These are phyloP conservation scores for Cornus florida DNA, from an alignment of 148 eudicot species.

Conservation along the genomic window DNA sequence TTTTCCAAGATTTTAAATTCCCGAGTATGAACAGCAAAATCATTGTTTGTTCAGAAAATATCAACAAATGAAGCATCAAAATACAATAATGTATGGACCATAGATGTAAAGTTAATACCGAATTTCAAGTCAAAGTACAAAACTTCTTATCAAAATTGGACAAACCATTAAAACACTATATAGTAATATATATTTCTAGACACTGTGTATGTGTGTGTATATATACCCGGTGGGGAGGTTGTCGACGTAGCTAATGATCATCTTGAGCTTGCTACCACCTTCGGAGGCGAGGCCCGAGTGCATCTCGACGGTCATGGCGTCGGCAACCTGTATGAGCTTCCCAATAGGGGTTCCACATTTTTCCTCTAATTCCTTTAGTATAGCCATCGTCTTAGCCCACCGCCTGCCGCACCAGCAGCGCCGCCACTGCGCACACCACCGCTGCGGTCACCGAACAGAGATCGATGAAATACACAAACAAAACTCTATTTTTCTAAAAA, in stretches of 20 bases:
- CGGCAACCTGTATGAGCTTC: slow-evolving; percentile 40
- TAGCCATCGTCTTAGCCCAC: slow-evolving; percentile 54
- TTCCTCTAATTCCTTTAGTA: slow-evolving; percentile 54
- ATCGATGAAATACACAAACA: no score
- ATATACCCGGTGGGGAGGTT: slow-evolving; percentile 60
- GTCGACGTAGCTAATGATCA: slow-evolving; percentile 55
- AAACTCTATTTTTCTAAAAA: no score
- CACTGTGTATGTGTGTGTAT: no score
- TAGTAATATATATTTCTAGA: no score
- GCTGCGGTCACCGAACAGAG: slow-evolving; percentile 6
- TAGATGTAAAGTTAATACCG: no score
- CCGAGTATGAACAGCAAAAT: no score
- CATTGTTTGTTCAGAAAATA: no score
- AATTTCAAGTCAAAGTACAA: not conserved
- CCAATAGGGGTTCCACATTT: slow-evolving; percentile 42
- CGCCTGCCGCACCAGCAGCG: slow-evolving; percentile 51
- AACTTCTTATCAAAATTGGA: not conserved
- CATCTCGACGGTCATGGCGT: slow-evolving; percentile 52
- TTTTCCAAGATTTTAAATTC: not conserved
- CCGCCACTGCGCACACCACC: slow-evolving; percentile 57
- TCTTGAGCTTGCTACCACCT: slow-evolving; percentile 43
- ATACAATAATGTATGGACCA: not conserved
- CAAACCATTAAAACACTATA: not conserved
- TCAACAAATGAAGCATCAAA: no score
- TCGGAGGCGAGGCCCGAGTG: slow-evolving; percentile 49